Evolutionary conservation across 2,329 filamentous ascomycete species (phyloP), one percentile per base, ranked within the genome.

Genomic region (Hirsutella thompsonii): DNA sequence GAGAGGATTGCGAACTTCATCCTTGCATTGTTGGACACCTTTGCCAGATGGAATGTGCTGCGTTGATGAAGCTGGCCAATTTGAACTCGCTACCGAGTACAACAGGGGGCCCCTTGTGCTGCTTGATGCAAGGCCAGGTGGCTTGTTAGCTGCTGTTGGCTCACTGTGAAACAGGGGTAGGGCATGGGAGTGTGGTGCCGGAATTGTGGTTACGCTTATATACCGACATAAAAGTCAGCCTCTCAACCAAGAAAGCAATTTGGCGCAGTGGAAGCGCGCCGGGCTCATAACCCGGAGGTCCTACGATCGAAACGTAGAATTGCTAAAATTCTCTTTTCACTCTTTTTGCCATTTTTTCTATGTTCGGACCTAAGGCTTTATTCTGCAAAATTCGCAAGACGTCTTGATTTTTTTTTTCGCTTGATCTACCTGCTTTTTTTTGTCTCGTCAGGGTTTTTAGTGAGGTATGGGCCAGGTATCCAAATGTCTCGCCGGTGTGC

Each of bases 1-100:
- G 81, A 72, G 52, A 84, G 65, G 51, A 79, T 65, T 44, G 76
- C 69, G 52, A 79, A 64, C 73, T 74, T 88, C 86, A 93, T 93
- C 51, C 64, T 78, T 55, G 62, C 65, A 68, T 66, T 42, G 38
- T 47, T 45, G 26, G 29, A 34, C 28, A 18, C 20, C n/a, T n/a
- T 20, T 36, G 35, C 39, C 33, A 20, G 33, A 36, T 18, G 20
- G 18, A 23, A 36, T 32, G 33, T 32, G 39, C 18, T 41, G 33
- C 20, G 26, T 16, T 37, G 19, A 26, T 26, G 23, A 32, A 11
- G 34, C 18, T 23, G 11, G 20, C 34, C 16, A 20, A 36, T 2
- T 26, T 11, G 23, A n/a, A 11, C 32, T n/a, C 18, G 32, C 14
- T n/a, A n/a, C n/a, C n/a, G n/a, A 18, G n/a, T 14, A 14, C 30